Conservation (phyloP, 331 rosid species). For the Quercus phellos region DNA sequence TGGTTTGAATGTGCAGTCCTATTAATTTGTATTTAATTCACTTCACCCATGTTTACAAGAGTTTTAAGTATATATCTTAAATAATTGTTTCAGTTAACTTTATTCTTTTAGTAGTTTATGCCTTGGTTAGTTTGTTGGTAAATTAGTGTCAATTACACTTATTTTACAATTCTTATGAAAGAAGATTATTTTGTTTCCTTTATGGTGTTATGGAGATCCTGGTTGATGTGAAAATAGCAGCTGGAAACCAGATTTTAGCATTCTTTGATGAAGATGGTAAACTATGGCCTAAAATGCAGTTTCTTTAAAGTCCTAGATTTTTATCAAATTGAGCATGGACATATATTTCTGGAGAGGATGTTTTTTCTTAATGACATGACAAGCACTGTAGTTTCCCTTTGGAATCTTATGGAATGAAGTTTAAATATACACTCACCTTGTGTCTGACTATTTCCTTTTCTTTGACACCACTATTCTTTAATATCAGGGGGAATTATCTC, state of each 20-base stretch:
- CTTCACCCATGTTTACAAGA: neutral
- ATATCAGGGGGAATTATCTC: slow-evolving; percentile 4
- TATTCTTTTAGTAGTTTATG: neutral
- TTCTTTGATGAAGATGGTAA: neutral
- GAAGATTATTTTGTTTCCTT: neutral
- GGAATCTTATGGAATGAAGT: neutral
- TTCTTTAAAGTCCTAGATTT: neutral
- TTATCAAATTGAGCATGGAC: neutral
- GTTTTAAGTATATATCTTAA: neutral
- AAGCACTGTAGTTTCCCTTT: neutral
- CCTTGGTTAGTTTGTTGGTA: neutral
- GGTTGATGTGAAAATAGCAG: neutral
- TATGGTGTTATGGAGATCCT: neutral
- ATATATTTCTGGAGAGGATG: neutral
- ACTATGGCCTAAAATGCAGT: neutral
- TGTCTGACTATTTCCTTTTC: neutral
- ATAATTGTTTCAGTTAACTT: neutral
- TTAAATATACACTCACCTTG: neutral
- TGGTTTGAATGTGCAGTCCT: slow-evolving; percentile 13
- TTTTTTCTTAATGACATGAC: neutral
- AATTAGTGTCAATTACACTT: neutral
- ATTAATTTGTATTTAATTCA: neutral
- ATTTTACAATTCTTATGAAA: neutral
- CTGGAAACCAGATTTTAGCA: neutral
- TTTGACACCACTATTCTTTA: slow-evolving; percentile 1